Base-by-base conservation (phyloP, 106 monocot species). In the Cymbidium sinense region DNA sequence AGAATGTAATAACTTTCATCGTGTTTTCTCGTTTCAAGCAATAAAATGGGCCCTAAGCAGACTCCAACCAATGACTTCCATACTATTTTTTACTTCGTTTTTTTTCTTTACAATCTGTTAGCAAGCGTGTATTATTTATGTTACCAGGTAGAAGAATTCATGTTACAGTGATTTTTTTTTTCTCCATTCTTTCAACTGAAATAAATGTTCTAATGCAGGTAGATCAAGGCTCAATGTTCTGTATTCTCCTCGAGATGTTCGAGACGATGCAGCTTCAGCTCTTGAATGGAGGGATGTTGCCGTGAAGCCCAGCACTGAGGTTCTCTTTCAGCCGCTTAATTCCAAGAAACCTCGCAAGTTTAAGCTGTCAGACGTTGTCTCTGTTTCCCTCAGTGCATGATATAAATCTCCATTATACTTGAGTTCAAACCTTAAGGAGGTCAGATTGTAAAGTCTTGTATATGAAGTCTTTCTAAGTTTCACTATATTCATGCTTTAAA, bases 241-340 rank as follows among this genome's bases (percentile, higher is more conserved):
- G 35, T 93, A 78, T 76, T 64, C 75, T 50, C 81, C 82, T 34
- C 89, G 93, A 33, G 93, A 96, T 77, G 86, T 91, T 85, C 87
- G 88, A 62, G 82, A 61, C 41, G 81, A 85, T 78, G 91, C 86
- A 34, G n/a, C 87, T 75, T 87, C 88, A 47, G 73, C 80, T 79
- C 84, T 75, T 44, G 93, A 93, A 74, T 84, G 54, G 86, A 87
- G 76, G 74, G 93, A 93, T 75, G 41, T 85, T 21, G 79, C 83
- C 10, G 93, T 94, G 75, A 89, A 88, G 78, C 87, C 83, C 3
- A 74, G 74, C 33, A 91, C 88, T 0, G 86, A 90, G 72, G 64
- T 96, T 64, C 30, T 91, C 10, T 96, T 96, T 83, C 89, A 85
- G 67, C 93, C 91, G 10, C 21, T 85, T 37, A 82, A 96, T 62